Evolutionary conservation across 257 asterid species (phyloP).

Genomic region (Solanum sejunctum): DNA sequence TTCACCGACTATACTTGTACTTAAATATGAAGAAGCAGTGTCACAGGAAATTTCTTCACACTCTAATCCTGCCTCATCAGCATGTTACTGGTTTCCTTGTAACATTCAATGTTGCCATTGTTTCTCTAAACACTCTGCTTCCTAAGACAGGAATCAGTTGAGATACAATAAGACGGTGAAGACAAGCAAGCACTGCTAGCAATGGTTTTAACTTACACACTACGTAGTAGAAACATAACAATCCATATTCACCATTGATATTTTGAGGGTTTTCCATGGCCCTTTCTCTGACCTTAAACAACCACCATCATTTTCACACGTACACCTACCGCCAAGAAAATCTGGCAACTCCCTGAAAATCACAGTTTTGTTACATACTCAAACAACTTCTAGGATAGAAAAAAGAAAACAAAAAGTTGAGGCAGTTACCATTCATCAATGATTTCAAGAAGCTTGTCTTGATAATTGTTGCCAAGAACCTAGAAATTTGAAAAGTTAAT

Average conservation of each 20-base stretch:
- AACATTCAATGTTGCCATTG: not conserved
- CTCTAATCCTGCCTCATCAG: too few species aligned
- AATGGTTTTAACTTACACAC: not conserved
- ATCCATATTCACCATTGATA: not conserved
- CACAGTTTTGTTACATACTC: not conserved
- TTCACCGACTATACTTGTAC: too few species aligned
- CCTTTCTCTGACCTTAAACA: conserved; percentile 52
- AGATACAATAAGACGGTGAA: not conserved
- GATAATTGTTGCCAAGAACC: conserved; percentile 45
- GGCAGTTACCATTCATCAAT: conserved; percentile 30
- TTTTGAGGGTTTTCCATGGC: conserved; percentile 33
- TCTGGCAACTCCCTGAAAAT: conserved; percentile 43
- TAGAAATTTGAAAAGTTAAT: not conserved
- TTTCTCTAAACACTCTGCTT: not conserved
- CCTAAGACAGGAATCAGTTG: not conserved
- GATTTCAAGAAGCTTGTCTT: conserved; percentile 38
- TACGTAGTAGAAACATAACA: not conserved
- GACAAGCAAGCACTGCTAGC: not conserved
- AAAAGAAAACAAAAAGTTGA: not conserved
- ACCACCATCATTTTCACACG: conserved; percentile 38
- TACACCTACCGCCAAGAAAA: conserved; percentile 50
- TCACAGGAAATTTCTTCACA: too few species aligned
- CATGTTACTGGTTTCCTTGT: not conserved
- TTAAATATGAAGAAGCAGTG: too few species aligned
- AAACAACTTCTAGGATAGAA: not conserved